A percentile compares a stretch with the other conserved stretches of the same genome.
Evolutionary conservation across 1,284 basidiomycete genomes (phyloP).

Genomic region (Chalciporus sp.): DNA sequence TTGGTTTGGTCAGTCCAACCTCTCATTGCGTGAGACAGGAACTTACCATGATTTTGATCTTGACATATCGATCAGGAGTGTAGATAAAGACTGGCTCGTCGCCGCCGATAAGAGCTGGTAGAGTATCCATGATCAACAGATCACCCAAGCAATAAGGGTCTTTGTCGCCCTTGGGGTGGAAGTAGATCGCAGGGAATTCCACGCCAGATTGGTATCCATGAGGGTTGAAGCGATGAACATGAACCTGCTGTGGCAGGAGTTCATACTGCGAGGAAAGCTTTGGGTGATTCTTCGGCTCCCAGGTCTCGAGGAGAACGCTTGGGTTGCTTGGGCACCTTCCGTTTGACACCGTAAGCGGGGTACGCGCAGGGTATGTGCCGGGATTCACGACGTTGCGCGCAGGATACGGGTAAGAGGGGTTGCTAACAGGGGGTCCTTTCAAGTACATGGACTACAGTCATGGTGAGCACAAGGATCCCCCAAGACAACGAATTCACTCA

Average conservation of each 20-base stretch:
- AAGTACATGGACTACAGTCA: conserved; percentile 20
- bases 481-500: conserved; percentile 1
- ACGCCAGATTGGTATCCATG: conserved; percentile 2
- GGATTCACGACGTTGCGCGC: conserved; percentile 30
- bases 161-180: conserved; percentile 17
- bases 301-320: conserved; percentile 1
- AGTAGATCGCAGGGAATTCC: conserved; percentile 20
- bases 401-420: conserved; percentile 33
- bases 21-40: not conserved
- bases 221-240: conserved; percentile 1
- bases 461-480: conserved; percentile 1
- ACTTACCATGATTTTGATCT: conserved; percentile 27
- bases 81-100: conserved; percentile 20
- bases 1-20: conserved; percentile 3
- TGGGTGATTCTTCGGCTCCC: conserved; percentile 1
- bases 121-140: conserved; percentile 22
- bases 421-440: conserved; percentile 16
- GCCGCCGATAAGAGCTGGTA: conserved; percentile 23
- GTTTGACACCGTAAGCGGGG: conserved; percentile 7
- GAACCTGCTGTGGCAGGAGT: conserved; percentile 22
- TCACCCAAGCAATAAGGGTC: conserved; percentile 25
- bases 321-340: conserved; percentile 2
- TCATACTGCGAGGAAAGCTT: conserved; percentile 8
- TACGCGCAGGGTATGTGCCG: conserved; percentile 15
- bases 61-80: conserved; percentile 24